Percentiles rank a stretch among this genome's conserved stretches.
Conservation (phyloP, 306 rosid species). For the Castanopsis chinensis region DNA sequence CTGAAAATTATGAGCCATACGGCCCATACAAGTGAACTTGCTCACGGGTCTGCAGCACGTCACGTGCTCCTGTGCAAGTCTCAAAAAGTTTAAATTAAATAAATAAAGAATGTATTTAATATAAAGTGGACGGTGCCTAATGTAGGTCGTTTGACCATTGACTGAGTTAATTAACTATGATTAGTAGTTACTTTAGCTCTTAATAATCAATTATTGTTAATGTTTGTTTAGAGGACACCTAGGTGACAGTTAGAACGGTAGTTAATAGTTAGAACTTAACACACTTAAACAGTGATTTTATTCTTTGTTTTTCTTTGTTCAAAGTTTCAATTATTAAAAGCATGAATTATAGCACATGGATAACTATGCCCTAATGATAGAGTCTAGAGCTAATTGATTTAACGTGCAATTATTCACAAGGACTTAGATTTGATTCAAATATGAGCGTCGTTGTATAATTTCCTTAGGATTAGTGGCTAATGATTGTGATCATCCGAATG, state of each 20-base stretch:
- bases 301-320: not conserved
- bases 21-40: not conserved
- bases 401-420: not conserved
- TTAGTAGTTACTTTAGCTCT: not conserved
- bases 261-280: not conserved
- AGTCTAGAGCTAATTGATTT: not conserved
- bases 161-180: not conserved
- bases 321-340: not conserved
- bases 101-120: not conserved
- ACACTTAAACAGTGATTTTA: too few species aligned
- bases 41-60: slow-evolving; percentile 41
- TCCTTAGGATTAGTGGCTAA: not conserved
- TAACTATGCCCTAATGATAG: not conserved
- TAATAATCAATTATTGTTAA: slow-evolving; percentile 2
- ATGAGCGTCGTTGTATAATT: not conserved
- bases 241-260: not conserved
- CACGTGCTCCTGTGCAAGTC: slow-evolving; percentile 43
- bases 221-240: not conserved
- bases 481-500: slow-evolving; percentile 14
- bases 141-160: slow-evolving; percentile 12
- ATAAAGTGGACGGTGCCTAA: too few species aligned
- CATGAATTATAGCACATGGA: slow-evolving; percentile 5
- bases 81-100: slow-evolving; percentile 6
- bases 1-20: too few species aligned
- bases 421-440: slow-evolving; percentile 14